phyloP scores from a whole-genome alignment of 164 flowering plant species.

The Cinnamomum micranthum region DNA sequence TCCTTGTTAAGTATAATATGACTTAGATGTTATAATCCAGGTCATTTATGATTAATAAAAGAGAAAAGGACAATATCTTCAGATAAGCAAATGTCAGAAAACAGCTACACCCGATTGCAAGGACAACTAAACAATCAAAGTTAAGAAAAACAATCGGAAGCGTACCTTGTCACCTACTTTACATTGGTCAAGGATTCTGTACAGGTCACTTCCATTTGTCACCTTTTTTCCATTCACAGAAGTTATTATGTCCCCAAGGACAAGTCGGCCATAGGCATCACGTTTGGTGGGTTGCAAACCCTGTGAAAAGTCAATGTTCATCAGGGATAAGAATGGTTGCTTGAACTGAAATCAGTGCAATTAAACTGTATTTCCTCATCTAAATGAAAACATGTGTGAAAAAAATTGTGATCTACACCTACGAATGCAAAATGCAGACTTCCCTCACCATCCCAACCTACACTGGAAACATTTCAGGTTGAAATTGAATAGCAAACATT shows the following conservation, averaged over 20 bases:
- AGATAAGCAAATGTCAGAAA: background rate
- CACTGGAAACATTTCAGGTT: too few relatives aligned
- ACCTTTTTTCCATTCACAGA: constrained; percentile 90
- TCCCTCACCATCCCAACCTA: too few relatives aligned
- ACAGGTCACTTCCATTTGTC: constrained; percentile 84
- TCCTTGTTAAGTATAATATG: too few relatives aligned
- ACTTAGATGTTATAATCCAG: too few relatives aligned
- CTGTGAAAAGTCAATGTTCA: constrained; percentile 30
- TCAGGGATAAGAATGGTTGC: background rate
- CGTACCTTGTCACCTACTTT: constrained; percentile 83
- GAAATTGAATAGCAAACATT: too few relatives aligned
- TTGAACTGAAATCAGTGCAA: background rate
- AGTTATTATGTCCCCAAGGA: constrained; percentile 89
- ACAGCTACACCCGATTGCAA: background rate
- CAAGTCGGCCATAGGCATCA: constrained; percentile 84
- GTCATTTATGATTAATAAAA: too few relatives aligned
- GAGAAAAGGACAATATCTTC: background rate
- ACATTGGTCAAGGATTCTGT: constrained; percentile 96
- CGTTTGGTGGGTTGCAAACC: constrained; percentile 84
- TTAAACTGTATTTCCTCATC: background rate
- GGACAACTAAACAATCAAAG: background rate
- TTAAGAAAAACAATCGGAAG: background rate
- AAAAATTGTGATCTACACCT: background rate
- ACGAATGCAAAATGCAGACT: too few relatives aligned
- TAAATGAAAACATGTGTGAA: background rate